Base-by-base conservation (phyloP, 1,284 basidiomycete genomes). In the Puccinia coronata region DNA sequence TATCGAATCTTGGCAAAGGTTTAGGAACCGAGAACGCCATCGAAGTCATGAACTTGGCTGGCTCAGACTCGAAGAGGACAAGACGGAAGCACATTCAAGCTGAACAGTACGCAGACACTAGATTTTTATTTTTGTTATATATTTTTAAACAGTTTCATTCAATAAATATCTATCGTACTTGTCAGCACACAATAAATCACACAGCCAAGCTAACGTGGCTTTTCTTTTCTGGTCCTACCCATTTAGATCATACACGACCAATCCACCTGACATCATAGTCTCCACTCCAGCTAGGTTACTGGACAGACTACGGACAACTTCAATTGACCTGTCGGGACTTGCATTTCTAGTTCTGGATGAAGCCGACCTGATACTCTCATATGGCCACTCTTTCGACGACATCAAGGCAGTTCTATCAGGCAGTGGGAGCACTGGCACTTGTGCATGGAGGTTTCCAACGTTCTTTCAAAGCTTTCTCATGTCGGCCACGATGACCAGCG, bases 401-500 rank as follows among this genome's bases (percentile, higher is more conserved):
- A 90, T 98, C 59, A 91, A 91, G 55, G 90, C 92, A 80, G 93
- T 99, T 70, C 91, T 98, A 83, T 89, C 89, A 74, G 92, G 92
- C 28, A 83, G 82, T 74, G 84, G 83, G 49, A 87, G 87, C 0
- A 85, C 84, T 1, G 86, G 84, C 59, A 87, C 87, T 69, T 91
- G 90, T 84, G 41, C 77, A 47, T 73, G 79, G 71, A 53, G 79
- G 16, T 89, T 99, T 8, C 95, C 96, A 18, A 93, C 92, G 84
- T 90, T 96, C 63, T 94, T 93, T 84, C 97, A 99, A 86, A 94
- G 93, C 11, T 96, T 96, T 86, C 88, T 99, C 70, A 98, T 99
- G 95, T 95, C 93, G 85, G 97, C 97, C 2, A 99, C 97, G 0
- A 92, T 99, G 91, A 96, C 95, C 25, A 93, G 95, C 84, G 97